Base-by-base conservation (phyloP, 352 stramenopile genomes). In the Phytophthora podocarpi region DNA sequence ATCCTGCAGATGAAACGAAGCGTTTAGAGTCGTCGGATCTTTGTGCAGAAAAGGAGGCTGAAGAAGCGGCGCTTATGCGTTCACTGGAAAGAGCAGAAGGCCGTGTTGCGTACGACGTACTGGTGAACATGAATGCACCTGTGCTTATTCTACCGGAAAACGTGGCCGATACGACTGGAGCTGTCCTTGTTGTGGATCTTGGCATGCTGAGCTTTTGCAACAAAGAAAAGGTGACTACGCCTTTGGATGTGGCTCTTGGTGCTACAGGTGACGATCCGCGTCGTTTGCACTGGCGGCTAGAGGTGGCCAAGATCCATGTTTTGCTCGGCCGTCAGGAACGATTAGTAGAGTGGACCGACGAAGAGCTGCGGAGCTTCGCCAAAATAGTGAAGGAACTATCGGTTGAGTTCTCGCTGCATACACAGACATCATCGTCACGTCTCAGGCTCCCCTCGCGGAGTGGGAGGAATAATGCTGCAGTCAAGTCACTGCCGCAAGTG, bases 71-170 rank as follows among this genome's bases (percentile, higher is more conserved):
- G 39, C 53, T 78, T 3, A 73, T 80, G 45, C 59, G 50, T 2
- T 77, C 83, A 11, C 49, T 82, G 4, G 66, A 80, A 31, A 64
- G 40, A 59, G 58, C 64, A 32, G 31, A 67, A 59, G 64, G 59
- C 20, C 54, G 52, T 27, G 37, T 71, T 18, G 59, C 46, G 8
- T 95, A 89, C 43, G 86, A 95, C 48, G 74, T 95, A 0, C 13
- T 80, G 13, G 64, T 95, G 5, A 74, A 93, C 49, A 80, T 95
- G 64, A 85, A 87, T 31, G 85, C 85, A 8, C 84, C 86, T 9
- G 80, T 93, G 6, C 55, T 95, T 57, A 74, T 93, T 23, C 15
- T 95, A 2, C 78, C 83, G 0, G 82, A 92, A 43, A 79, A 72
- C 20, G 57, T 86, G 23, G 50, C 39, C 4, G 63, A 88, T 11